phyloP scores from a whole-genome alignment of 2,329 filamentous ascomycete species.

The Epichloe amarillans region DNA sequence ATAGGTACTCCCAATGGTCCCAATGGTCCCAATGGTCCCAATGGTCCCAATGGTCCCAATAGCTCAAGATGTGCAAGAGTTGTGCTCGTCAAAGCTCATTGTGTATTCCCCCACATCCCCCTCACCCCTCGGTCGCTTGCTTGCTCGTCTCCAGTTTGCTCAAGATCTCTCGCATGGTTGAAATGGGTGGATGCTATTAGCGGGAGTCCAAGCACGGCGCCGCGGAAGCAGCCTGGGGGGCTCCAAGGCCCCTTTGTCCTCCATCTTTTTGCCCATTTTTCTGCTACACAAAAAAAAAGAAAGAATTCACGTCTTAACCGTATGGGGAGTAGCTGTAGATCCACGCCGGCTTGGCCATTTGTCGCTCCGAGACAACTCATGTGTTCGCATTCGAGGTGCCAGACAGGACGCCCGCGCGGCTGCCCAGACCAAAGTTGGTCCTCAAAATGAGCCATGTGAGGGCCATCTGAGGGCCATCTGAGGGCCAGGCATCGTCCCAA shows the following conservation, averaged over 20 bases:
- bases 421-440: not conserved
- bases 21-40: not conserved
- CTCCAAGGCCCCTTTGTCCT: not conserved
- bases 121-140: not conserved
- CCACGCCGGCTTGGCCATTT: conserved; percentile 3
- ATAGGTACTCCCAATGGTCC: not conserved
- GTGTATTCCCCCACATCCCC: not conserved
- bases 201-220: conserved; percentile 12
- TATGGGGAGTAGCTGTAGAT: conserved; percentile 3
- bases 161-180: not conserved
- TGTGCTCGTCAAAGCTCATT: conserved; percentile 3
- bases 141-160: not conserved
- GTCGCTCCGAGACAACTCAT: not conserved
- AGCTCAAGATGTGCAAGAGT: not conserved
- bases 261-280: conserved; percentile 2
- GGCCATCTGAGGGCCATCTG: not conserved
- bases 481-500: not conserved
- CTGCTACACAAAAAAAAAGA: not conserved
- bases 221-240: conserved; percentile 12
- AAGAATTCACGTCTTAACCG: not conserved
- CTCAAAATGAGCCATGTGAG: not conserved
- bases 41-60: not conserved
- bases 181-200: conserved; percentile 8
- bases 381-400: not conserved
- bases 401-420: not conserved